These are phyloP conservation scores for Rhododendron williamsianum DNA, from an alignment of 148 eudicot species.

Conservation along the genomic window DNA sequence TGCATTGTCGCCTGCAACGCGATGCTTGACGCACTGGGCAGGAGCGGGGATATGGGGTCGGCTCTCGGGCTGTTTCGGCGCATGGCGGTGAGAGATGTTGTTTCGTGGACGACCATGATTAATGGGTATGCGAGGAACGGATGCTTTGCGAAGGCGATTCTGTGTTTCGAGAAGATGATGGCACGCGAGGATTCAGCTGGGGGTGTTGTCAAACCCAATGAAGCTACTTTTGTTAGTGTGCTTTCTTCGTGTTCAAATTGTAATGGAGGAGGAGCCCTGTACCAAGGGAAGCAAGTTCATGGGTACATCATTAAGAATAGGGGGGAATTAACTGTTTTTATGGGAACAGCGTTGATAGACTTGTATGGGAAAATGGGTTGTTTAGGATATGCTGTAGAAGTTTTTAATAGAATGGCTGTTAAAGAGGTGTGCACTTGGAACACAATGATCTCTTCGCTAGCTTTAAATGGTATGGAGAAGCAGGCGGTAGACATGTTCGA, in stretches of 20 bases:
- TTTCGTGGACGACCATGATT: conserved; percentile 60
- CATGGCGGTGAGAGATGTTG: conserved; percentile 45
- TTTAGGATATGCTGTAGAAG: conserved; percentile 29
- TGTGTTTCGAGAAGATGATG: conserved; percentile 43
- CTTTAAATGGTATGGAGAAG: conserved; percentile 46
- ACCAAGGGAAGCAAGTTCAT: conserved; percentile 57
- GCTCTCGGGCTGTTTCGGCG: conserved; percentile 34
- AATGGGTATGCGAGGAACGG: conserved; percentile 42
- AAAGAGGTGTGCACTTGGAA: conserved; percentile 55
- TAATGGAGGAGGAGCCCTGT: conserved; percentile 24
- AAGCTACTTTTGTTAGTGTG: conserved; percentile 55
- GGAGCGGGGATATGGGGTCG: conserved; percentile 39
- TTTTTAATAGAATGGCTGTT: conserved; percentile 30
- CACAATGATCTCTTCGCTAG: conserved; percentile 44
- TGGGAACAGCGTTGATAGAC: conserved; percentile 47
- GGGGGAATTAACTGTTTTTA: conserved; percentile 28
- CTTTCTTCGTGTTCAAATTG: conserved; percentile 45
- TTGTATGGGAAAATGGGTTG: conserved; percentile 52
- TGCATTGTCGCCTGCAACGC: conserved; percentile 48
- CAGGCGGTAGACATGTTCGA: conserved; percentile 46
- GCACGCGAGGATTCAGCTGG: conserved; percentile 21
- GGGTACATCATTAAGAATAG: conserved; percentile 50
- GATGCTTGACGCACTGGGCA: conserved; percentile 45
- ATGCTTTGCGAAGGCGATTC: conserved; percentile 27
- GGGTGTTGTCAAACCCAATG: conserved; percentile 40